Evolutionary conservation across 2,329 filamentous ascomycete species (phyloP).

Genomic region (Fusarium pseudonygamai): DNA sequence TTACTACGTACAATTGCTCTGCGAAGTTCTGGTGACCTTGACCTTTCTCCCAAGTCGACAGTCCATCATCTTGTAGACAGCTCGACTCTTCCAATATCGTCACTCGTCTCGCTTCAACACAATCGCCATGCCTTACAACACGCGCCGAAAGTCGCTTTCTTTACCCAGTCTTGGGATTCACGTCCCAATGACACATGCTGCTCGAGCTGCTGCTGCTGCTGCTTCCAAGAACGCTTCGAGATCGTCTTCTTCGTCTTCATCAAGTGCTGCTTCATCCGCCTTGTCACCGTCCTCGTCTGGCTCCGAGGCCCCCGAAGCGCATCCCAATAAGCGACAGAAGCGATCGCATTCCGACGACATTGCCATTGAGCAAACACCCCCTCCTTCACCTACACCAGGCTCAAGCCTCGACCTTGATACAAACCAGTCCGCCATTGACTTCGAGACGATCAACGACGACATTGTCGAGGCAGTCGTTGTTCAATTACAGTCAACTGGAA

Average conservation of each 20-base stretch:
- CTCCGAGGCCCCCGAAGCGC: conserved; percentile 48
- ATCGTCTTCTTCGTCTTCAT: conserved; percentile 39
- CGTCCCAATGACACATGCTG: conserved; percentile 73
- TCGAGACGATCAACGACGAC: conserved; percentile 89
- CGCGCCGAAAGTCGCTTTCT: conserved; percentile 93
- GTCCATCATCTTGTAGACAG: conserved; percentile 26
- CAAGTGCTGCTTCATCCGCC: conserved; percentile 44
- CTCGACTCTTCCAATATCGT: conserved; percentile 2
- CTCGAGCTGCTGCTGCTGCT: conserved; percentile 63
- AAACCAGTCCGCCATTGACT: conserved; percentile 59
- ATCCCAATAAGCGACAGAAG: conserved; percentile 76
- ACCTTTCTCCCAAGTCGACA: conserved; percentile 31
- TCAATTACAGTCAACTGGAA: conserved; percentile 88
- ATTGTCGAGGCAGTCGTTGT: conserved; percentile 92
- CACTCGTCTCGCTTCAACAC: conserved; percentile 15
- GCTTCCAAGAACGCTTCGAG: conserved; percentile 54
- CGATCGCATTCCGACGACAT: conserved; percentile 83
- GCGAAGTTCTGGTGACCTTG: conserved; percentile 26
- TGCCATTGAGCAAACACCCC: conserved; percentile 80
- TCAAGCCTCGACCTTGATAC: conserved; percentile 44
- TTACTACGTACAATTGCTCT: conserved; percentile 29
- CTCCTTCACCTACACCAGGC: conserved; percentile 50
- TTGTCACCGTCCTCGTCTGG: conserved; percentile 46
- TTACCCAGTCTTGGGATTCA: conserved; percentile 93
- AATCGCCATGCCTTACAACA: conserved; percentile 86